Evolutionary conservation across 2,329 filamentous ascomycete species (phyloP).

Genomic region (Microsporum audouinii): DNA sequence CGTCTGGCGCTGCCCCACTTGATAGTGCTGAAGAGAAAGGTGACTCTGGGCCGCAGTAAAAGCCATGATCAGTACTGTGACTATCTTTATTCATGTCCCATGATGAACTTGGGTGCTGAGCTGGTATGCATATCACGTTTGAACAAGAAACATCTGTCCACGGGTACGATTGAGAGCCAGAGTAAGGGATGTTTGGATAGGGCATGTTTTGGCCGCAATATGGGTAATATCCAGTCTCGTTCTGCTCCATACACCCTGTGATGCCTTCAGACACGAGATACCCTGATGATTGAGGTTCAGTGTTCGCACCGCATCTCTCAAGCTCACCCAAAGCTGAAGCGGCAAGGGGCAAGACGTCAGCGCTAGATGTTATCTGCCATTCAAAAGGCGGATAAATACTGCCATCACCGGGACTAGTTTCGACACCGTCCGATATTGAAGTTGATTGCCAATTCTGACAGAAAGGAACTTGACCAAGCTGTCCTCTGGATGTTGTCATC

Average conservation of each 20-base stretch:
- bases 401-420: background rate
- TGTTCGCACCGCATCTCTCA: background rate
- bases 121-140: background rate
- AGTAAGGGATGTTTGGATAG: background rate
- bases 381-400: background rate
- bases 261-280: background rate
- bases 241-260: background rate
- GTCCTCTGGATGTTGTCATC: background rate
- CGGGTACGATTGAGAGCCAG: background rate
- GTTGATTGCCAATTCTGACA: background rate
- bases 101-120: background rate
- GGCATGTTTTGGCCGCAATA: background rate
- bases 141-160: background rate
- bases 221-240: background rate
- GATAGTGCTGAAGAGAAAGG: slow-evolving; percentile 9
- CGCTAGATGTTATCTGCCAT: background rate
- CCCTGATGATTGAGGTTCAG: background rate
- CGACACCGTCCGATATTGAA: background rate
- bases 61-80: background rate
- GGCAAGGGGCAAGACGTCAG: background rate
- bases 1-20: slow-evolving; percentile 4
- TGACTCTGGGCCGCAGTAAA: slow-evolving; percentile 8
- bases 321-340: background rate
- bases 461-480: background rate
- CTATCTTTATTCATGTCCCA: background rate